Evolutionary conservation across 1,139 yeast species (phyloP).

Genomic region (Spathaspora sp.): DNA sequence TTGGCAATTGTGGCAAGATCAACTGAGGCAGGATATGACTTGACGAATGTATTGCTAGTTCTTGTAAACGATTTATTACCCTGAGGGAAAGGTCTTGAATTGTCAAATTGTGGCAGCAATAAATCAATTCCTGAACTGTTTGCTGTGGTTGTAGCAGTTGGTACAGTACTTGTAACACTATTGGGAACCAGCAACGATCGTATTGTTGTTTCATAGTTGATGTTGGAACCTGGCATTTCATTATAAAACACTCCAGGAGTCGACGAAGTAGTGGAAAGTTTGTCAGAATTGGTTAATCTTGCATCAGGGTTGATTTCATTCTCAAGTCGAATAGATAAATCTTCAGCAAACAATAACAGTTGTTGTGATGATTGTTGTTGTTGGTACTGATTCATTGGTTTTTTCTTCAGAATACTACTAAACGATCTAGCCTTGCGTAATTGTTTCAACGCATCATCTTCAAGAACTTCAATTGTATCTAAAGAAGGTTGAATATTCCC

Average conservation of each 20-base stretch:
- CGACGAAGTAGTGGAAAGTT: slow-evolving; percentile 16
- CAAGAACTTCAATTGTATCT: slow-evolving; percentile 37
- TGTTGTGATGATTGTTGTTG: not conserved
- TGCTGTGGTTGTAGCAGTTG: not conserved
- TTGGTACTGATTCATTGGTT: not conserved
- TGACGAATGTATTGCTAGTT: slow-evolving; percentile 21
- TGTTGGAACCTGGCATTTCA: not conserved
- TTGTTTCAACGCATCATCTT: slow-evolving; percentile 46
- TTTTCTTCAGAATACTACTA: slow-evolving; percentile 16
- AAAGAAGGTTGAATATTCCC: slow-evolving; percentile 29
- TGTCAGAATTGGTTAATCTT: not conserved
- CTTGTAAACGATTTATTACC: slow-evolving; percentile 11
- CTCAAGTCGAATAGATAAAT: slow-evolving; percentile 26
- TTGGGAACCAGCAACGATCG: slow-evolving; percentile 1
- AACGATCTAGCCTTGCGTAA: slow-evolving; percentile 40
- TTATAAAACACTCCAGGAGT: slow-evolving; percentile 17
- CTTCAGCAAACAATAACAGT: slow-evolving; percentile 19
- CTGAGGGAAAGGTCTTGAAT: not conserved
- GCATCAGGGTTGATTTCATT: slow-evolving; percentile 17
- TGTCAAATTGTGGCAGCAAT: slow-evolving; percentile 27
- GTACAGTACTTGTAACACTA: not conserved
- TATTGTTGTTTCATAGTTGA: slow-evolving; percentile 1
- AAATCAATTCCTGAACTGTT: slow-evolving; percentile 21
- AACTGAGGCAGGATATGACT: slow-evolving; percentile 39
- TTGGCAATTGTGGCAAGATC: slow-evolving; percentile 34